phyloP scores from a whole-genome alignment of 768 basidiomycete genomes.

The Pleurotus salmoneostramineus region DNA sequence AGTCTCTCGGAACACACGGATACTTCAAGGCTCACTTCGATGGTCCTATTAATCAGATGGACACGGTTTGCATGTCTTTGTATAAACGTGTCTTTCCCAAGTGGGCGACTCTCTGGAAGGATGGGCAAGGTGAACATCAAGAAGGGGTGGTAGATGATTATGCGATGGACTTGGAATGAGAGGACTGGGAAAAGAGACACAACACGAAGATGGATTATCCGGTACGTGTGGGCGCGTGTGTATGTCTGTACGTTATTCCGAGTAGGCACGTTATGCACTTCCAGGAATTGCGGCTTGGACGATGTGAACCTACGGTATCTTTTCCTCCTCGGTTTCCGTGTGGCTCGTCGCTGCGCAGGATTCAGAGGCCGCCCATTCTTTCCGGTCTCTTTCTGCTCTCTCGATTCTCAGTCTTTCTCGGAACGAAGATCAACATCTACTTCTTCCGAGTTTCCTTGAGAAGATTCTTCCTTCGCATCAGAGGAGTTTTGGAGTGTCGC shows the following conservation, averaged over 20 bases:
- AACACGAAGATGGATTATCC: too few relatives aligned
- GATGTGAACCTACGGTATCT: background rate
- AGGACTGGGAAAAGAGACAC: too few relatives aligned
- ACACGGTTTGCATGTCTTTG: slow-evolving; percentile 91
- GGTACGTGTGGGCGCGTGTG: too few relatives aligned
- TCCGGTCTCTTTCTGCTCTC: background rate
- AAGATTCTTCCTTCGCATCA: background rate
- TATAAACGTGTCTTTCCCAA: slow-evolving; percentile 95
- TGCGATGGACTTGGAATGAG: slow-evolving; percentile 33
- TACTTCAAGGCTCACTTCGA: slow-evolving; percentile 98
- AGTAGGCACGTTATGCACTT: too few relatives aligned
- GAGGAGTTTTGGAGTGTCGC: too few relatives aligned
- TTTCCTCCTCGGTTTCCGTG: background rate
- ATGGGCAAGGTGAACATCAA: slow-evolving; percentile 9
- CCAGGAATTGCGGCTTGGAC: background rate
- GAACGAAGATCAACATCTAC: background rate
- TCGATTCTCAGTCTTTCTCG: background rate
- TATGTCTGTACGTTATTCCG: too few relatives aligned
- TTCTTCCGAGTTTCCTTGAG: background rate
- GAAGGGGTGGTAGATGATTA: slow-evolving; percentile 11
- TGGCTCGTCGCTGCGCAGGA: too few relatives aligned
- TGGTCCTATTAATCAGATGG: slow-evolving; percentile 92
- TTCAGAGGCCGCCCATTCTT: too few relatives aligned
- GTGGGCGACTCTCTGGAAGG: slow-evolving; percentile 63
- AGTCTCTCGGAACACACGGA: slow-evolving; percentile 94